Evolutionary conservation across 164 flowering plant genomes (phyloP).

Genomic region (Macadamia integrifolia): DNA sequence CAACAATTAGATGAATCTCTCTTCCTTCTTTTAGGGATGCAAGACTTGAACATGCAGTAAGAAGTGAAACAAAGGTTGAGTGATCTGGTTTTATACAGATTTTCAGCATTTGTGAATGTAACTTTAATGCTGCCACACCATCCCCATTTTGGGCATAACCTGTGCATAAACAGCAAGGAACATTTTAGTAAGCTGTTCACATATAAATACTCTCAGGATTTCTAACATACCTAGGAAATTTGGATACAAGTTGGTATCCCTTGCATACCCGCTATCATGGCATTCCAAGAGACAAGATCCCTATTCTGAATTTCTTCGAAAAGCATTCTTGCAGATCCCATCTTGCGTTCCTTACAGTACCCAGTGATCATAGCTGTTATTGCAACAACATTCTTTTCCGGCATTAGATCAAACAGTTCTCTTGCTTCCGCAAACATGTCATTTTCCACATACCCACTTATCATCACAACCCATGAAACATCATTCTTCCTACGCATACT

Average conservation of each 20-base stretch:
- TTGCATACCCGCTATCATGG: slow-evolving; percentile 40
- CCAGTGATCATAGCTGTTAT: slow-evolving; percentile 46
- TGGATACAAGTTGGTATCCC: background rate
- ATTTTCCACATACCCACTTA: slow-evolving; percentile 44
- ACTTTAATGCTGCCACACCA: slow-evolving; percentile 41
- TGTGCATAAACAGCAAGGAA: slow-evolving; percentile 9
- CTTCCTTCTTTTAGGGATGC: slow-evolving; percentile 34
- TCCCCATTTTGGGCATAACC: slow-evolving; percentile 46
- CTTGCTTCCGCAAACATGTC: slow-evolving; percentile 33
- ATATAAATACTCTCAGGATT: too few relatives aligned
- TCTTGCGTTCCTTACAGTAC: slow-evolving; percentile 40
- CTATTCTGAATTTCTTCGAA: slow-evolving; percentile 30
- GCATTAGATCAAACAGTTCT: slow-evolving; percentile 34
- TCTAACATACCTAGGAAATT: too few relatives aligned
- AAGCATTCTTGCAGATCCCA: slow-evolving; percentile 32
- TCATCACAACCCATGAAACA: slow-evolving; percentile 57
- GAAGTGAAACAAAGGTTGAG: slow-evolving; percentile 36
- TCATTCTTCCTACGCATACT: slow-evolving; percentile 28
- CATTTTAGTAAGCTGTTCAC: background rate
- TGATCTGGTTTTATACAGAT: slow-evolving; percentile 38
- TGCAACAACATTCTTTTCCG: slow-evolving; percentile 33
- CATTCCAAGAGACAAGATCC: slow-evolving; percentile 46
- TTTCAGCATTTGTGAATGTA: slow-evolving; percentile 27
- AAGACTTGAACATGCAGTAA: slow-evolving; percentile 40
- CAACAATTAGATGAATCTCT: slow-evolving; percentile 26